phyloP scores from a whole-genome alignment of 305 asterid species.

The Petunia hybrid region DNA sequence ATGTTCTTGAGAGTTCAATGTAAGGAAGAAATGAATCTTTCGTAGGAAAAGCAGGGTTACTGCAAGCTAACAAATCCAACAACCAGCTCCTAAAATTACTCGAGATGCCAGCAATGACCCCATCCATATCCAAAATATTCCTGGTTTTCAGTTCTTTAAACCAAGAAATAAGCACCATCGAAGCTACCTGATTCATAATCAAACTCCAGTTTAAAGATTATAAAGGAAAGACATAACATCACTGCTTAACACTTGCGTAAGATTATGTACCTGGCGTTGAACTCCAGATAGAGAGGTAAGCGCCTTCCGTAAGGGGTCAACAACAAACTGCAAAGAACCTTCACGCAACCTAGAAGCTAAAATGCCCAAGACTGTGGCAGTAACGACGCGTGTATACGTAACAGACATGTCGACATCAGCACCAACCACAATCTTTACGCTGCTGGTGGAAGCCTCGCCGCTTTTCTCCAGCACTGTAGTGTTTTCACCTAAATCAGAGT shows the following conservation, averaged over 20 bases:
- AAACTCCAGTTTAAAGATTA: slow-evolving; percentile 25
- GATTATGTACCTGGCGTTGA: slow-evolving; percentile 84
- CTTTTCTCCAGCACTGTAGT: slow-evolving; percentile 55
- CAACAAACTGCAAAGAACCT: slow-evolving; percentile 66
- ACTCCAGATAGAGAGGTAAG: slow-evolving; percentile 88
- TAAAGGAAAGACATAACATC: slow-evolving; percentile 10
- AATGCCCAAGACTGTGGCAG: slow-evolving; percentile 86
- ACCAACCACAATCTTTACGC: slow-evolving; percentile 88
- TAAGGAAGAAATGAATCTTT: slow-evolving; percentile 87
- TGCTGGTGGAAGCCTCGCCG: slow-evolving; percentile 64
- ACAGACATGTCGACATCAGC: slow-evolving; percentile 89
- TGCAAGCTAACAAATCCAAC: slow-evolving; percentile 81
- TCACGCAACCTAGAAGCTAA: slow-evolving; percentile 81
- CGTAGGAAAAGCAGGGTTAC: slow-evolving; percentile 91
- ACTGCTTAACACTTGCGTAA: slow-evolving; percentile 28
- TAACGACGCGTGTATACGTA: slow-evolving; percentile 86
- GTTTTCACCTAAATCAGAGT: slow-evolving; percentile 57
- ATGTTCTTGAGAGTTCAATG: slow-evolving; percentile 94
- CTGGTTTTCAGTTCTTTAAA: slow-evolving; percentile 70
- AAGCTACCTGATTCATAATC: slow-evolving; percentile 73
- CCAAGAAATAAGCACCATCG: slow-evolving; percentile 93
- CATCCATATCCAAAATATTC: slow-evolving; percentile 53
- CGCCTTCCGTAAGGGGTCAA: slow-evolving; percentile 87
- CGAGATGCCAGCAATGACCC: slow-evolving; percentile 57
- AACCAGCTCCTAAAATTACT: slow-evolving; percentile 72